A percentile compares a stretch with the other conserved stretches of the same genome.
Conservation (phyloP, 2,329 filamentous ascomycete genomes). For the Cladophialophora carrionii region DNA sequence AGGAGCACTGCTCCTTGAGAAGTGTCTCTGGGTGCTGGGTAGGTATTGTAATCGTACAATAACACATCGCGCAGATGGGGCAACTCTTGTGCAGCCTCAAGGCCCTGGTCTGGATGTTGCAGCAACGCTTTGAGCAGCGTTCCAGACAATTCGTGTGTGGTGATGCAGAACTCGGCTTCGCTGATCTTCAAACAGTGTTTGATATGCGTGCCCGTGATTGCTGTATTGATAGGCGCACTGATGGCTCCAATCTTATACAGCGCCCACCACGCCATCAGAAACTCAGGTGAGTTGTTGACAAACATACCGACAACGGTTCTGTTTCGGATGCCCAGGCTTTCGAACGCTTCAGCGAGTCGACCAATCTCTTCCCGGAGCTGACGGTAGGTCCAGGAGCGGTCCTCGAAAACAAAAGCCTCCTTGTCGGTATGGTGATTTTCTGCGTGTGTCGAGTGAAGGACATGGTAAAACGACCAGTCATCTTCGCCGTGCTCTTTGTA, state of each 20-base stretch:
- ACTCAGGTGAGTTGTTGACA: slow-evolving; percentile 56
- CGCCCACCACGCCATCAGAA: slow-evolving; percentile 51
- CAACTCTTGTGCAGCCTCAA: not conserved
- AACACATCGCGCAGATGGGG: slow-evolving; percentile 17
- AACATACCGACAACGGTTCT: slow-evolving; percentile 53
- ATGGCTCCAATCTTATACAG: slow-evolving; percentile 53
- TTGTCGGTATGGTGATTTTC: slow-evolving; percentile 49
- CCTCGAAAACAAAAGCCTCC: slow-evolving; percentile 55
- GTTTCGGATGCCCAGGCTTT: slow-evolving; percentile 49
- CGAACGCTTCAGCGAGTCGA: slow-evolving; percentile 65
- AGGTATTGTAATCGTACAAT: slow-evolving; percentile 29
- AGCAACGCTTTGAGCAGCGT: slow-evolving; percentile 12
- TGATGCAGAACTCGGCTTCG: slow-evolving; percentile 57
- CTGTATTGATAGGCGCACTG: slow-evolving; percentile 70
- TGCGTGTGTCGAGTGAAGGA: slow-evolving; percentile 61
- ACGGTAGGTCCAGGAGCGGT: slow-evolving; percentile 52
- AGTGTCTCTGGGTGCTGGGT: slow-evolving; percentile 10
- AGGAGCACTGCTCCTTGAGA: slow-evolving; percentile 9
- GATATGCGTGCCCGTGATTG: slow-evolving; percentile 62
- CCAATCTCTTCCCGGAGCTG: slow-evolving; percentile 59
- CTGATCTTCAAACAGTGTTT: slow-evolving; percentile 67
- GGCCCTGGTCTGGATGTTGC: not conserved
- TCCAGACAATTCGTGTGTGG: slow-evolving; percentile 24
- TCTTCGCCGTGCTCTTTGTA: slow-evolving; percentile 45
- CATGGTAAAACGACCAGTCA: slow-evolving; percentile 65